These are phyloP conservation scores for Pythium brachiatum DNA, from an alignment of 352 stramenopile genomes.

Conservation along the genomic window DNA sequence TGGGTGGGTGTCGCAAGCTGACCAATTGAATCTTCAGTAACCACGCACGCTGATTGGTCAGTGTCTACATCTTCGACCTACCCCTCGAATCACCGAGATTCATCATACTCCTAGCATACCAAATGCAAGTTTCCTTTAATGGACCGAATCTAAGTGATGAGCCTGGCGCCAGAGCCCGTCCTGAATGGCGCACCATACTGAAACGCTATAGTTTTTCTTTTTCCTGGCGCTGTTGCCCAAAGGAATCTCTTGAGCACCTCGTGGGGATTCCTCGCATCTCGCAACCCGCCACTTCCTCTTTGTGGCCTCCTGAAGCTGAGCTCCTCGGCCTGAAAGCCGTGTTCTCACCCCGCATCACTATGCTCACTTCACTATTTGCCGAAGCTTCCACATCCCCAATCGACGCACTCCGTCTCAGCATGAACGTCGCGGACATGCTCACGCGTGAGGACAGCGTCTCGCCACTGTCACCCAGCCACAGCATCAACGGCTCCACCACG, in stretches of 20 bases:
- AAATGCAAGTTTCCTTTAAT: neutral
- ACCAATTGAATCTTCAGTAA: slow-evolving; percentile 20
- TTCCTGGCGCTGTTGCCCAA: slow-evolving; percentile 17
- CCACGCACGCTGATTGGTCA: slow-evolving; percentile 13
- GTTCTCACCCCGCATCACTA: neutral
- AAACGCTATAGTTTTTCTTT: slow-evolving; percentile 42
- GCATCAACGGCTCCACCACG: slow-evolving; percentile 34
- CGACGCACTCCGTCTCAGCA: slow-evolving; percentile 1
- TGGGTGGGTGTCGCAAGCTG: slow-evolving; percentile 17
- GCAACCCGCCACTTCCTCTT: neutral
- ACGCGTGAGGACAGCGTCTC: slow-evolving; percentile 12
- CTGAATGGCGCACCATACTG: slow-evolving; percentile 20
- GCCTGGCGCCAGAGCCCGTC: neutral
- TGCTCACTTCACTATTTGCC: slow-evolving; percentile 25
- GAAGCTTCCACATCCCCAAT: slow-evolving; percentile 4
- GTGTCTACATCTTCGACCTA: slow-evolving; percentile 5
- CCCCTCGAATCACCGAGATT: slow-evolving; percentile 23
- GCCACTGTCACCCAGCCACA: slow-evolving; percentile 31
- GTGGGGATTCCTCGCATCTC: slow-evolving; percentile 1
- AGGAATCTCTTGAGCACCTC: slow-evolving; percentile 23
- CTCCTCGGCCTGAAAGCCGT: neutral
- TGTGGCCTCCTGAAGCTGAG: neutral
- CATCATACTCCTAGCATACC: slow-evolving; percentile 1
- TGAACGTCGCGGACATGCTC: slow-evolving; percentile 31
- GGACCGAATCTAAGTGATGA: slow-evolving; percentile 20